Evolutionary conservation across 345 rosid genomes (phyloP).

Genomic region (Citrus trifoliata): DNA sequence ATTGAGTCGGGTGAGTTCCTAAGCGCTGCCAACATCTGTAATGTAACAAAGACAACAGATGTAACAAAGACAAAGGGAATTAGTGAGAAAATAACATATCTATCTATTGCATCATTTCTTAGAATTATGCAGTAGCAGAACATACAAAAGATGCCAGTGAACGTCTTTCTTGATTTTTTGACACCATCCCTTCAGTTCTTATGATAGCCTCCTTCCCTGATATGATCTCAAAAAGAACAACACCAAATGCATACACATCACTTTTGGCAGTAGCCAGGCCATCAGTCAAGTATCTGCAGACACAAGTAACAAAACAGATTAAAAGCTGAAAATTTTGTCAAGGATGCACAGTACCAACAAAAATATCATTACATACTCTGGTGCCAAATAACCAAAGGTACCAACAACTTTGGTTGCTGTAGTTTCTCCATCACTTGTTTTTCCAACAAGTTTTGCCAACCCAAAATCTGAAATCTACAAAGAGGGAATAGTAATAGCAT

Average conservation of each 20-base stretch:
- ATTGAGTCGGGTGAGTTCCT: constrained; percentile 64
- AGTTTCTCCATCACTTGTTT: constrained; percentile 74
- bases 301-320: constrained; percentile 1
- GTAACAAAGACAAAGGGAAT: background rate
- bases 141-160: constrained; percentile 83
- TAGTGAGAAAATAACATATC: background rate
- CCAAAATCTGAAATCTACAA: constrained; percentile 94
- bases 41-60: background rate
- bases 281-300: constrained; percentile 71
- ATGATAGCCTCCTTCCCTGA: constrained; percentile 90
- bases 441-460: constrained; percentile 83
- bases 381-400: constrained; percentile 92
- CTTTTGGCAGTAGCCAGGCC: constrained; percentile 89
- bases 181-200: constrained; percentile 51
- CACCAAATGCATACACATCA: constrained; percentile 95
- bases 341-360: background rate
- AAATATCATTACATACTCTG: constrained; percentile 62
- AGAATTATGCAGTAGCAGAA: constrained; percentile 12
- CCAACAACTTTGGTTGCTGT: constrained; percentile 93
- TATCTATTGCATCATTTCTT: background rate
- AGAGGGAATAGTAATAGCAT: background rate
- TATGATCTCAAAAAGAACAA: constrained; percentile 83
- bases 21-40: constrained; percentile 82
- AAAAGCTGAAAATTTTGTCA: constrained; percentile 6
- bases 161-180: constrained; percentile 77